Conservation (phyloP, 768 basidiomycete genomes). For the Kwoniella botswanensis region DNA sequence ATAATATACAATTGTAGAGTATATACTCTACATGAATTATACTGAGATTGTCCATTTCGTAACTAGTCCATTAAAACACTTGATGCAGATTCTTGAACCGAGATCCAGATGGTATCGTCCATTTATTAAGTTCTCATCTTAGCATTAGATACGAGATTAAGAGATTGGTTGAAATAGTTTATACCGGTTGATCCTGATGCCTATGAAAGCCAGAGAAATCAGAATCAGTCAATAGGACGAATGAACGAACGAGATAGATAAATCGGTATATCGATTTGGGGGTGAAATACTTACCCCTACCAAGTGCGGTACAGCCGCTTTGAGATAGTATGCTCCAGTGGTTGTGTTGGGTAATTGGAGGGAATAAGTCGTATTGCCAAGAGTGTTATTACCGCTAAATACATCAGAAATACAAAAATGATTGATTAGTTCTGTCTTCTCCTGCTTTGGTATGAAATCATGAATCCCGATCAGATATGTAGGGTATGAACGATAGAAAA, state of each 20-base stretch:
- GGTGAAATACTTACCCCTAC: constrained; percentile 20
- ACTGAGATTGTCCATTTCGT: background rate
- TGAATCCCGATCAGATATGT: no score
- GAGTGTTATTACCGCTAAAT: constrained; percentile 1
- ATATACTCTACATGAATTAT: background rate
- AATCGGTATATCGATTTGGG: no score
- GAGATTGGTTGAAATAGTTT: constrained; percentile 26
- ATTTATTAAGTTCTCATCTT: constrained; percentile 4
- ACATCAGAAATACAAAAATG: no score
- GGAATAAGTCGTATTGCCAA: constrained; percentile 17
- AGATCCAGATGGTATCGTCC: background rate
- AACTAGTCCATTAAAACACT: background rate
- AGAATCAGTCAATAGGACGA: background rate
- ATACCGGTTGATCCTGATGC: constrained; percentile 8
- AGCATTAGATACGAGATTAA: constrained; percentile 13
- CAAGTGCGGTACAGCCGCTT: constrained; percentile 27
- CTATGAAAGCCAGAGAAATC: background rate
- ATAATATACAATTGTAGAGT: no score
- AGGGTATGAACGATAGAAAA: no score
- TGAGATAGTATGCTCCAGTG: constrained; percentile 17
- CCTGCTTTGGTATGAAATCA: no score
- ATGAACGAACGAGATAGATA: background rate
- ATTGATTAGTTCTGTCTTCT: no score
- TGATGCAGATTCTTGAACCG: background rate
- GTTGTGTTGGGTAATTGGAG: constrained; percentile 11